Evolutionary conservation across 805 yeast species (phyloP).

Genomic region (Metschnikowia lunata): DNA sequence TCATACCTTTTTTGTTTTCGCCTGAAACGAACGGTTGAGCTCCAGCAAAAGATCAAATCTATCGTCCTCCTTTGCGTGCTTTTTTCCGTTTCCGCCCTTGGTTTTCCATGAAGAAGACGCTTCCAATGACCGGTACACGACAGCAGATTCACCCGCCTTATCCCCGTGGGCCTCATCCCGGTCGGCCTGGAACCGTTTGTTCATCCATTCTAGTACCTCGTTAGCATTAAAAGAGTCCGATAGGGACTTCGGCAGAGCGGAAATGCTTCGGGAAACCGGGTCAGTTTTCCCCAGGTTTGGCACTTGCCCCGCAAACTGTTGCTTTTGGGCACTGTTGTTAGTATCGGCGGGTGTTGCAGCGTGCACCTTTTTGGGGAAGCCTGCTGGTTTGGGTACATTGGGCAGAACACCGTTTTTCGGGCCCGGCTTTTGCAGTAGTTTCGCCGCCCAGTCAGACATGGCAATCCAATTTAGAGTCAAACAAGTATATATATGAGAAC

Average conservation of each 20-base stretch:
- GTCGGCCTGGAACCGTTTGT: slow-evolving; percentile 15
- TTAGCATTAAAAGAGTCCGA: slow-evolving; percentile 13
- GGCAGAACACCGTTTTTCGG: neutral
- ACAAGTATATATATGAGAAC: no score
- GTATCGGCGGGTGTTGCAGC: neutral
- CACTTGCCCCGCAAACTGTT: neutral
- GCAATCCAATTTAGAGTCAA: neutral
- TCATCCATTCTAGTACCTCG: slow-evolving; percentile 20
- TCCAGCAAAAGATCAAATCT: slow-evolving; percentile 12
- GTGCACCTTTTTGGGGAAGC: no score
- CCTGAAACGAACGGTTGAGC: slow-evolving; percentile 8
- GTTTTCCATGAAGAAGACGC: slow-evolving; percentile 19
- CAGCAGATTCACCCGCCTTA: slow-evolving; percentile 17
- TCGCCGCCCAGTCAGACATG: slow-evolving; percentile 17
- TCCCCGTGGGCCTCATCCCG: slow-evolving; percentile 20
- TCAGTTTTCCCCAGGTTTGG: neutral
- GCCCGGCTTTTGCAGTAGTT: slow-evolving; percentile 11
- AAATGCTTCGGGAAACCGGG: neutral
- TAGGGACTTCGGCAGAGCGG: slow-evolving; percentile 1
- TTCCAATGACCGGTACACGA: slow-evolving; percentile 23
- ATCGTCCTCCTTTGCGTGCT: slow-evolving; percentile 8
- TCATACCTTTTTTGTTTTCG: neutral
- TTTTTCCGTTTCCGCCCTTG: slow-evolving; percentile 3
- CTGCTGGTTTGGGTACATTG: no score
- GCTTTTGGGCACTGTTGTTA: neutral